Evolutionary conservation across 2,329 filamentous ascomycete species (phyloP), one percentile per base, ranked within the genome.

Genomic region (Alternaria sp.): DNA sequence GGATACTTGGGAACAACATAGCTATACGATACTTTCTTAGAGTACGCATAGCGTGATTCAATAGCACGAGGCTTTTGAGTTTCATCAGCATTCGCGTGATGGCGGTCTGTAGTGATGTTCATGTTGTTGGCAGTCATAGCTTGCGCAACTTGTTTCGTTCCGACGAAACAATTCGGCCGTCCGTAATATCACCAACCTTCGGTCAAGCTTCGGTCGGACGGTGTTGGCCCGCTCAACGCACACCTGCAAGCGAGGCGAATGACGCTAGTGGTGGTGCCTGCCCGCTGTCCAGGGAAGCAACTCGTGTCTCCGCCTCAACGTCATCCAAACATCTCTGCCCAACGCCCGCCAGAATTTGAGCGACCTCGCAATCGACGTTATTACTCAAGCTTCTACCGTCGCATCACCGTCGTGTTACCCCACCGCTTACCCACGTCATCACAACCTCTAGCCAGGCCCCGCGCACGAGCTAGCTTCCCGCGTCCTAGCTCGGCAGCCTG

Each of bases 291-390:
- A 71, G 60, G 70, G 66, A 69, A 69, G 65, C 61, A 70, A 60
- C 66, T 60, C 67, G 57, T 64, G 63, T 65, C 64, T 71, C 63
- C 68, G 66, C 66, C 66, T 43, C 59, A 76, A 78, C 76, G 75
- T 79, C 75, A 78, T 79, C 69, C 68, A 72, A 69, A 73, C 64
- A 73, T 63, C 67, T 63, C 69, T 70, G 71, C 73, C 71, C 71
- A 61, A 65, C 65, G 61, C 55, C 49, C 57, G 50, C 65, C 46
- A 15, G 51, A 61, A 65, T 57, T 64, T 57, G 58, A 67, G 57
- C 61, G 47, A 52, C 57, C 50, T 44, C 55, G 60, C 54, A 28
- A 51, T 58, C 47, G 47, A 12, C 25, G 43, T 36, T 59, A 30
- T 30, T 57, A 19, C 25, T 59, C 56, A 51, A 58, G 61, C 49